Evolutionary conservation across 129 eudicot genomes (phyloP).

Genomic region (Artemisia annua): DNA sequence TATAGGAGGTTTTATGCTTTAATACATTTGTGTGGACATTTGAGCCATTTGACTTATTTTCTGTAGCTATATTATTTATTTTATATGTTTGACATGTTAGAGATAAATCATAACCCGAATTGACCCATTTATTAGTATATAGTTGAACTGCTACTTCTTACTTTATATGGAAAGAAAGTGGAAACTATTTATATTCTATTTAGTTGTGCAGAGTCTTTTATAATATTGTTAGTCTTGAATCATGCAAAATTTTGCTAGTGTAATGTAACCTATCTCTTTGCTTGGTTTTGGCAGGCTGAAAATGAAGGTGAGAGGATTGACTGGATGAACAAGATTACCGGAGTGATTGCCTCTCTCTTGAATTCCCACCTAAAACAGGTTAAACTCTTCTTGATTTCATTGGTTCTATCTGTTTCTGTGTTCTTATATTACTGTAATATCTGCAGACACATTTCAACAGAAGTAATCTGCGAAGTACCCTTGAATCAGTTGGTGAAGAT

Average conservation of each 20-base stretch:
- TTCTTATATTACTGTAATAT: slow-evolving; percentile 10
- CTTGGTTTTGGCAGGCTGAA: slow-evolving; percentile 76
- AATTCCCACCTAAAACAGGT: slow-evolving; percentile 89
- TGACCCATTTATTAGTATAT: not conserved
- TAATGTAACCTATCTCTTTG: slow-evolving; percentile 5
- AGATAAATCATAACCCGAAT: not conserved
- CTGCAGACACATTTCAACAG: slow-evolving; percentile 52
- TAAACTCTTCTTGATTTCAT: slow-evolving; percentile 20
- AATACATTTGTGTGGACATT: not conserved
- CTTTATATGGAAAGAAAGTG: not conserved
- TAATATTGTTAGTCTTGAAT: slow-evolving; percentile 5
- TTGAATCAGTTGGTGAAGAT: slow-evolving; percentile 36
- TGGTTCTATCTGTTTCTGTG: not conserved
- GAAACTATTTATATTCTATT: not conserved
- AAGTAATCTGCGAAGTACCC: slow-evolving; percentile 35
- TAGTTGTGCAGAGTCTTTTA: not conserved
- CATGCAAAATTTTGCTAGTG: slow-evolving; percentile 6
- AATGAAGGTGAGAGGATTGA: slow-evolving; percentile 91
- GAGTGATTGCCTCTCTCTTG: slow-evolving; percentile 88
- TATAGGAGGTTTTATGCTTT: not conserved
- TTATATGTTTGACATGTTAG: not conserved
- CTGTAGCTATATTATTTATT: not conserved
- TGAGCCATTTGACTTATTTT: not conserved
- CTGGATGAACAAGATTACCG: slow-evolving; percentile 89
- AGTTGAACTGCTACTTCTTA: not conserved